Conservation (phyloP, 73 alveolate species). For the Tetrahymena thermophila region DNA sequence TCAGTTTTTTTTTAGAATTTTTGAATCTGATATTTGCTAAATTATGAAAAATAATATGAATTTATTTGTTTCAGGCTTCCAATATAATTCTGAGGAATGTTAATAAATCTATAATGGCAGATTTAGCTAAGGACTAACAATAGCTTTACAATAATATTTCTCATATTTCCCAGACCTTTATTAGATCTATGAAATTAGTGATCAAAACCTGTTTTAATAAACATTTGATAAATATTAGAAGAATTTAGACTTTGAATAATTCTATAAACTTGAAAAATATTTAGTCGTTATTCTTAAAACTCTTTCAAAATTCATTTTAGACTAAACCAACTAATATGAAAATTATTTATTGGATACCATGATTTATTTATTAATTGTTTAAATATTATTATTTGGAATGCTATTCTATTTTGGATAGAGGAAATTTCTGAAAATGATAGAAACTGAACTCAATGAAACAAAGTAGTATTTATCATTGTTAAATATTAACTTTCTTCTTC, state of each 20-base stretch:
- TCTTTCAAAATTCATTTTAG: background rate
- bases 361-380: background rate
- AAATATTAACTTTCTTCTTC: background rate
- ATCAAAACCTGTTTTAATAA: background rate
- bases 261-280: background rate
- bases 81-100: background rate
- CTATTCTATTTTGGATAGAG: background rate
- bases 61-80: background rate
- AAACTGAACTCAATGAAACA: background rate
- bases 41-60: background rate
- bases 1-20: background rate
- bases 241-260: background rate
- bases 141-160: background rate
- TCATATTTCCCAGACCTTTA: background rate
- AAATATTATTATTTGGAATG: background rate
- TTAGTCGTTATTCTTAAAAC: background rate
- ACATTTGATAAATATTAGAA: background rate
- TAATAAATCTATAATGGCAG: background rate
- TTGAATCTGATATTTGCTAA: background rate
- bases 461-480: background rate
- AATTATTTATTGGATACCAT: background rate
- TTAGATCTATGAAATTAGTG: background rate
- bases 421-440: background rate
- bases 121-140: background rate
- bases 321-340: background rate